phyloP scores from a whole-genome alignment of 805 yeast genomes.

The Yarrowia sp. region DNA sequence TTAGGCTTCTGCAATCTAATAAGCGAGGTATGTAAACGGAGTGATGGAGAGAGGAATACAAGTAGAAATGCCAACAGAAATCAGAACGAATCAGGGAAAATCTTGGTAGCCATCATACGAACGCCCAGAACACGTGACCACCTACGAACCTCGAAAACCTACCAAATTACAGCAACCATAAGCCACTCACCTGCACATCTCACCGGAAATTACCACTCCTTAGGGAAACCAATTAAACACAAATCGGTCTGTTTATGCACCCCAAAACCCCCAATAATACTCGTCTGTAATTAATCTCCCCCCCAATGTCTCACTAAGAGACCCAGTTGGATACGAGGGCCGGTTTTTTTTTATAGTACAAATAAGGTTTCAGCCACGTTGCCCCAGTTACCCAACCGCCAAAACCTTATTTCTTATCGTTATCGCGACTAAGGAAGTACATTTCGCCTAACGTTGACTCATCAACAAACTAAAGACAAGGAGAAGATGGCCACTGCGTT shows the following conservation, averaged over 20 bases:
- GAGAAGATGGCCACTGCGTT: slow-evolving; percentile 17
- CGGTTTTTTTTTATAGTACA: neutral
- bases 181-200: neutral
- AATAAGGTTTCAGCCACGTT: neutral
- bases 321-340: slow-evolving; percentile 3
- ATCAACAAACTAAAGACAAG: neutral
- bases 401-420: slow-evolving; percentile 24
- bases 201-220: slow-evolving; percentile 4
- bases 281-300: neutral
- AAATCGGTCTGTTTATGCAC: neutral
- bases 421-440: neutral
- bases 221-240: neutral
- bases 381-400: neutral
- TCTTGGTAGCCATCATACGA: too few species aligned
- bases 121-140: too few species aligned
- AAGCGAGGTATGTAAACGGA: neutral
- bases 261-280: neutral
- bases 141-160: neutral
- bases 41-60: neutral
- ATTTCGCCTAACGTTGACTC: too few species aligned
- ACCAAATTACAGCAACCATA: neutral
- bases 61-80: too few species aligned
- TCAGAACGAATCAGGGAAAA: too few species aligned
- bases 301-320: neutral
- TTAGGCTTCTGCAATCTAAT: neutral